phyloP scores from a whole-genome alignment of 2,329 filamentous ascomycete genomes.

The Thelonectria rubi region DNA sequence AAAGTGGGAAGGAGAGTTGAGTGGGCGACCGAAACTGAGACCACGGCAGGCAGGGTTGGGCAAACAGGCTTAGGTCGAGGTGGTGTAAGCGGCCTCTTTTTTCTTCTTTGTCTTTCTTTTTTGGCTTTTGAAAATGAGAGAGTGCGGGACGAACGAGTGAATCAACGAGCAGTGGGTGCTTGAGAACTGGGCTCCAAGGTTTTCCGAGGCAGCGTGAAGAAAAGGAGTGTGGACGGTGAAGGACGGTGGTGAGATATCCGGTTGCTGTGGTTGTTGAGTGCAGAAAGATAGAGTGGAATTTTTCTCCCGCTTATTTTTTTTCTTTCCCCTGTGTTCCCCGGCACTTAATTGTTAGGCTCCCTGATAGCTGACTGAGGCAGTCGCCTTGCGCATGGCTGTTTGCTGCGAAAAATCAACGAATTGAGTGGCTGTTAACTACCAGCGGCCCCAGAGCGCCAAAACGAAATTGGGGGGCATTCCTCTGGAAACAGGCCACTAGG shows the following conservation, averaged over 20 bases:
- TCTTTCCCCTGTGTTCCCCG: not conserved
- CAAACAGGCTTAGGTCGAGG: not conserved
- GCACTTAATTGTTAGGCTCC: not conserved
- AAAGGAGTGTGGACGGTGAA: conserved; percentile 4
- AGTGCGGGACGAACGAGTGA: conserved; percentile 3
- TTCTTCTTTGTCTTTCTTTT: not conserved
- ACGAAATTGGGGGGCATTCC: conserved; percentile 41
- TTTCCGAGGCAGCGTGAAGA: not conserved
- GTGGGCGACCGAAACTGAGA: conserved; percentile 15
- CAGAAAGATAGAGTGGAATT: conserved; percentile 20
- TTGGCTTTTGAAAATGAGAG: not conserved
- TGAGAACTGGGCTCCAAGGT: too few relatives aligned
- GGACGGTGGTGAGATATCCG: conserved; percentile 8
- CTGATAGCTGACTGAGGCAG: not conserved
- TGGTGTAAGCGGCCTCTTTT: conserved; percentile 27
- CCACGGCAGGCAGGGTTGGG: conserved; percentile 1
- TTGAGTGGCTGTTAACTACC: conserved; percentile 29
- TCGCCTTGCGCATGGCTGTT: not conserved
- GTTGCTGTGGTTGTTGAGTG: conserved; percentile 27
- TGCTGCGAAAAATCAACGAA: conserved; percentile 8
- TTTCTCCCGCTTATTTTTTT: conserved; percentile 1
- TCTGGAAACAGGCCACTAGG: conserved; percentile 36
- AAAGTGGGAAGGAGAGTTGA: conserved; percentile 28
- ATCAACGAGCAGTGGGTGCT: conserved; percentile 8
- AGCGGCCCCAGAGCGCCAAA: conserved; percentile 23